Percentiles rank a stretch among this genome's conserved stretches.
These are phyloP conservation scores for Plasmodium malariae DNA, from an alignment of 169 alveolate genomes.

Conservation along the genomic window DNA sequence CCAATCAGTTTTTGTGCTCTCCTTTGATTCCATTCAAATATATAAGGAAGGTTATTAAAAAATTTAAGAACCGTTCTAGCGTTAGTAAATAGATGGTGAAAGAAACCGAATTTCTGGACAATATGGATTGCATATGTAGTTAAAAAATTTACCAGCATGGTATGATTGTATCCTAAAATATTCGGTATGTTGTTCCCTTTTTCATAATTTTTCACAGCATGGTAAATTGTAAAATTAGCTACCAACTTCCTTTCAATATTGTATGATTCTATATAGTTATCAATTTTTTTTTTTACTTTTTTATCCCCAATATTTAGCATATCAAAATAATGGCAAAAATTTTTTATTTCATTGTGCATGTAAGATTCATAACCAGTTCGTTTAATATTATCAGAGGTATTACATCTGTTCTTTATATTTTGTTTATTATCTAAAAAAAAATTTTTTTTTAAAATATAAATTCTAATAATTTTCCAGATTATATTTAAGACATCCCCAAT, in stretches of 20 bases:
- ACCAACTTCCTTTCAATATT: slow-evolving; percentile 75
- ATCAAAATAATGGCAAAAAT: background rate
- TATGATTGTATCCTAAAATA: slow-evolving; percentile 59
- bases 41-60: slow-evolving; percentile 61
- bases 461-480: slow-evolving; percentile 84
- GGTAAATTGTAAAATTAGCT: slow-evolving; percentile 51
- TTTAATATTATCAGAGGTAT: background rate
- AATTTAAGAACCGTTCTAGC: slow-evolving; percentile 15
- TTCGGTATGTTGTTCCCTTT: slow-evolving; percentile 68
- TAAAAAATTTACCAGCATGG: too few relatives aligned
- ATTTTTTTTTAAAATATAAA: slow-evolving; percentile 41
- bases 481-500: slow-evolving; percentile 90
- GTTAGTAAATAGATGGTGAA: slow-evolving; percentile 27
- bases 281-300: slow-evolving; percentile 40
- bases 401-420: background rate
- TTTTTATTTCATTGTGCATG: background rate
- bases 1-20: slow-evolving; percentile 20
- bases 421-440: background rate
- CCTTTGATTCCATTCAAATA: slow-evolving; percentile 25
- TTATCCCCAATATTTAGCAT: slow-evolving; percentile 9
- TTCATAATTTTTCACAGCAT: slow-evolving; percentile 68
- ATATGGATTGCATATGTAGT: too few relatives aligned
- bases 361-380: background rate
- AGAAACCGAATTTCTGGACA: slow-evolving; percentile 15
- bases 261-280: slow-evolving; percentile 65